Base-by-base conservation (phyloP, 768 basidiomycete genomes). In the Chalciporus chontae region DNA sequence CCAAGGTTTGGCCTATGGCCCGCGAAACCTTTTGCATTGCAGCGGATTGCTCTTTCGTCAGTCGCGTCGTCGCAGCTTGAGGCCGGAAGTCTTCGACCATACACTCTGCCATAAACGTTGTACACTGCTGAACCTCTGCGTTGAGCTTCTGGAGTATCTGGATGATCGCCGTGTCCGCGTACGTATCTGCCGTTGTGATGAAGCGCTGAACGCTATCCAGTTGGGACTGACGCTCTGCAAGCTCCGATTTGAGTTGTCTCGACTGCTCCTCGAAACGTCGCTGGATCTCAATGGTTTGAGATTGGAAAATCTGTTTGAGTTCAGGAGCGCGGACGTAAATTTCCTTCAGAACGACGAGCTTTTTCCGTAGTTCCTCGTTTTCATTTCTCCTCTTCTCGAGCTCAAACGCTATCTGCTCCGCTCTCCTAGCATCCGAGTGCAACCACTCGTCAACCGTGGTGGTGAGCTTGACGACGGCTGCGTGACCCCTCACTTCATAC, bases 141-240 rank as follows among this genome's bases (percentile, higher is more conserved):
- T 58, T 57, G 17, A 57, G 56, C 26, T 47, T 53, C 40, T 40
- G 48, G 14, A 58, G 31, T 29, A 34, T 40, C 42, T 43, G 26
- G 19, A 41, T 17, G n/a, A 58, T 31, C 34, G 11, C n/a, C 26
- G 40, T 14, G n/a, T 58, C 56, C 13, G 56, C 24, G 9, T 48
- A 37, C 7, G 21, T 43, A 26, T 57, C 50, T n/a, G 50, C 47
- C 4, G 43, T 48, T 13, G 48, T 38, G 34, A 51, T 19, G 8
- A 51, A 47, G 29, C 39, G 45, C 13, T 45, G 43, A 11, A 48
- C 49, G 8, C 17, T 14, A 9, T 47, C 31, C 10, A 56, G 31
- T 10, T 51, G 53, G 31, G 37, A 29, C 21, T 39, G 52, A 18
- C 36, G 39, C 15, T 54, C 51, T 14, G 23, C 34, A 18, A 46